phyloP scores from a whole-genome alignment of 148 eudicot genomes.

The Arbutus unedo region DNA sequence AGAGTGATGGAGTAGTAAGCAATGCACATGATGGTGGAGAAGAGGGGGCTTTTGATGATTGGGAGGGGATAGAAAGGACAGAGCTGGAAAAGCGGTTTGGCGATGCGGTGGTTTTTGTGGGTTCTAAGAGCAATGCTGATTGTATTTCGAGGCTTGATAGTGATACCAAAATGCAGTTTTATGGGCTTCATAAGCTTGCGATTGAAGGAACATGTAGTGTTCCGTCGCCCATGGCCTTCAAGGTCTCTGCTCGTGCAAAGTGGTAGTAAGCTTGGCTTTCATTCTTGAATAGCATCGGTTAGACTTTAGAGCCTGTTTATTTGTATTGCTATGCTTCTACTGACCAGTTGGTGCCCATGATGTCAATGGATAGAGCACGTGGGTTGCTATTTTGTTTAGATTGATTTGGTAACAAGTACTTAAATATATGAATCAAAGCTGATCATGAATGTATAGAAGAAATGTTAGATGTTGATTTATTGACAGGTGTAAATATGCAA shows the following conservation, averaged over 20 bases:
- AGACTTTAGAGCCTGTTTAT: neutral
- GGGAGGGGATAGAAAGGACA: slow-evolving; percentile 76
- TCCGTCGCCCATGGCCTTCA: slow-evolving; percentile 68
- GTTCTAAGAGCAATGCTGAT: slow-evolving; percentile 36
- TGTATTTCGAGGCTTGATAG: slow-evolving; percentile 19
- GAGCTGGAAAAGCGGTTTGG: slow-evolving; percentile 62
- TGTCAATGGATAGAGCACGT: neutral
- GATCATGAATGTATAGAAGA: neutral
- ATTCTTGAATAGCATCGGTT: neutral
- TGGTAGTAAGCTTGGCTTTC: slow-evolving; percentile 42
- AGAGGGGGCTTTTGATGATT: slow-evolving; percentile 41
- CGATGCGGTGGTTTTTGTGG: slow-evolving; percentile 47
- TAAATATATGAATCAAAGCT: neutral
- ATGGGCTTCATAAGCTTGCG: slow-evolving; percentile 63
- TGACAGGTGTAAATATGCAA: neutral
- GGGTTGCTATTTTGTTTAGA: neutral
- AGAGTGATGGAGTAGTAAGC: slow-evolving; percentile 1
- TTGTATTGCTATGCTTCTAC: neutral
- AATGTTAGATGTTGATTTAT: neutral
- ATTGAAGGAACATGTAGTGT: slow-evolving; percentile 62
- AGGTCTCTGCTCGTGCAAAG: slow-evolving; percentile 66
- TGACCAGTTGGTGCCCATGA: neutral
- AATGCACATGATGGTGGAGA: slow-evolving; percentile 15
- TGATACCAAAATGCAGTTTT: slow-evolving; percentile 39
- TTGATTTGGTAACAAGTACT: neutral